Base-by-base conservation (phyloP, 176 grass and related monocot genomes). In the Phragmites australis region DNA sequence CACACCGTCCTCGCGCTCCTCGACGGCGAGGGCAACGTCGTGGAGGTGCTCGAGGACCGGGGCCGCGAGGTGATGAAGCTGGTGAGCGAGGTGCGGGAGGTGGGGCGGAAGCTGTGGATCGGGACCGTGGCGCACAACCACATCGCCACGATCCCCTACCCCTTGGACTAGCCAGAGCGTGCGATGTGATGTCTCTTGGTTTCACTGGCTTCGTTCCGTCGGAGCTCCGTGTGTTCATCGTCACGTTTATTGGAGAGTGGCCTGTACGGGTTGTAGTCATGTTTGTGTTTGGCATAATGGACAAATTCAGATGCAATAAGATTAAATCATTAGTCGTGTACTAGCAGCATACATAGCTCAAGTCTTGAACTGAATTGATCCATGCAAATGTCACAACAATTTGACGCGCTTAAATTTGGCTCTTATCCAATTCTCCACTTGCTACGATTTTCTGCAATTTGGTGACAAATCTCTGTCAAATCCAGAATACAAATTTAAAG, bases 111-210 rank as follows among this genome's bases (percentile, higher is more conserved):
- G 73, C 78, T 97, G 70, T 97, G 94, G 94, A 92, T 97, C 60
- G 91, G 91, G 41, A 94, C 89, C 18, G 94, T 97, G 5, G 94
- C 91, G 31, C 94, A 97, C 29, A 97, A 97, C 74, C 91, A 93
- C 73, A 94, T 97, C 75, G 89, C 87, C 60, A 94, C 91, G 17
- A 26, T 90, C 75, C 87, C 85, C 21, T 97, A 86, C 62, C 84
- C 91, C n/a, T 65, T 87, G 46, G 82, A 89, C 26, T 81, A 76
- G 73, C 31, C 0, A 32, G 6, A 34, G 22, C 9, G 12, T 58
- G 39, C 0, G 6, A 42, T 48, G 67, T 6, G 23, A 18, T 46
- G 22, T 6, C 65, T 21, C 5, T 22, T 19, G 63, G n/a, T 42
- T 42, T 3, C 34, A 16, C 41, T 56, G 32, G n/a, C 65, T 45